Evolutionary conservation across 2,329 filamentous ascomycete species (phyloP).

Genomic region (Calcarisporium arbuscula): DNA sequence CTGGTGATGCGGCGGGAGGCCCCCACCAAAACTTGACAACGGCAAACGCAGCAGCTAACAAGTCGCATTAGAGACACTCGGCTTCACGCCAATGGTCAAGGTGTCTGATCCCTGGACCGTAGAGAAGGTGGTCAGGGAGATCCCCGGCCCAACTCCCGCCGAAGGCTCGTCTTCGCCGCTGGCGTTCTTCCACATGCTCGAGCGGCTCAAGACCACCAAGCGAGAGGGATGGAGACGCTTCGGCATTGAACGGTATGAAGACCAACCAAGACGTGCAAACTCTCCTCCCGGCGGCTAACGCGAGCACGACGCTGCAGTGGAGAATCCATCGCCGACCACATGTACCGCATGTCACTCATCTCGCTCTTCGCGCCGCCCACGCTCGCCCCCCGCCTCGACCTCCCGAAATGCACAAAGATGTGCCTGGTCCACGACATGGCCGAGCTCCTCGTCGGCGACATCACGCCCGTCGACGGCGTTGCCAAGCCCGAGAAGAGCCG

Average conservation of each 20-base stretch:
- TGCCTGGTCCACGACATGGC: slow-evolving; percentile 97
- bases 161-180: slow-evolving; percentile 66
- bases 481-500: slow-evolving; percentile 82
- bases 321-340: slow-evolving; percentile 95
- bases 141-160: slow-evolving; percentile 48
- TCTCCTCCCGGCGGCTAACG: slow-evolving; percentile 2
- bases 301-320: slow-evolving; percentile 39
- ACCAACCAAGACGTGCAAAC: background rate
- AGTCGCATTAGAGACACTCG: too few relatives aligned
- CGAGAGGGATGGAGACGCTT: slow-evolving; percentile 94
- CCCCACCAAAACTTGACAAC: slow-evolving; percentile 1
- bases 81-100: slow-evolving; percentile 29
- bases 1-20: background rate
- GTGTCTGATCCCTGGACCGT: slow-evolving; percentile 47
- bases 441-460: slow-evolving; percentile 89
- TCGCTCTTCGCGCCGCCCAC: slow-evolving; percentile 82
- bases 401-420: slow-evolving; percentile 86
- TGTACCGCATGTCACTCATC: slow-evolving; percentile 99
- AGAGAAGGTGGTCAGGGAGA: slow-evolving; percentile 57
- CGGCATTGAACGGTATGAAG: slow-evolving; percentile 54
- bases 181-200: slow-evolving; percentile 89
- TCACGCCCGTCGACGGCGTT: slow-evolving; percentile 86
- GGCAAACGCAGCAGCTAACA: background rate
- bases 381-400: slow-evolving; percentile 65
- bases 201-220: slow-evolving; percentile 92